phyloP scores from a whole-genome alignment of 148 eudicot genomes.

The Vaccinium darrowii region DNA sequence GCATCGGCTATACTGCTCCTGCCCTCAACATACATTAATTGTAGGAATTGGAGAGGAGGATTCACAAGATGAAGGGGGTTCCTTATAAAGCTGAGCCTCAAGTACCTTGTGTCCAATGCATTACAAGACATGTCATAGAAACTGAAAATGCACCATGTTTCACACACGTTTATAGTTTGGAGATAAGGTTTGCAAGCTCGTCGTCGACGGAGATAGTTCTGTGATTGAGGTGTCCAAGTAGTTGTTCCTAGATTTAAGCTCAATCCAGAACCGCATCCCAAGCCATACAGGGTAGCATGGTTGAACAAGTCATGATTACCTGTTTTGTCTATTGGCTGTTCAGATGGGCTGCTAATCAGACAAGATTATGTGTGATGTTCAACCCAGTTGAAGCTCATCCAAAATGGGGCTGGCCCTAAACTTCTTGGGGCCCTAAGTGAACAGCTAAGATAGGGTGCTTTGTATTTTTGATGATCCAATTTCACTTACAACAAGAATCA shows the following conservation, averaged over 20 bases:
- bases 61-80: background rate
- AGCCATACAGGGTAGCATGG: background rate
- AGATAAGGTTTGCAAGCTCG: background rate
- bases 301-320: background rate
- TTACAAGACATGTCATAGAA: background rate
- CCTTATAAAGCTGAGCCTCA: background rate
- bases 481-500: background rate
- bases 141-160: background rate
- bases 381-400: background rate
- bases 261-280: background rate
- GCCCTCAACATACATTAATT: background rate
- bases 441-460: background rate
- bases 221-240: background rate
- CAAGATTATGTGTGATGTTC: background rate
- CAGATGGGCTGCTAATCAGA: background rate
- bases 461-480: background rate
- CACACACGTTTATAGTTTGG: background rate
- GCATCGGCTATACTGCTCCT: background rate
- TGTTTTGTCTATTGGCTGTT: background rate
- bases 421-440: background rate
- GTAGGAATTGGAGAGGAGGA: background rate
- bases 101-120: background rate
- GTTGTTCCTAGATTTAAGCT: background rate
- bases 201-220: background rate
- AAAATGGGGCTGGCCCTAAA: background rate